Base-by-base conservation (phyloP, 768 basidiomycete genomes). In the Tulasnella sp. region DNA sequence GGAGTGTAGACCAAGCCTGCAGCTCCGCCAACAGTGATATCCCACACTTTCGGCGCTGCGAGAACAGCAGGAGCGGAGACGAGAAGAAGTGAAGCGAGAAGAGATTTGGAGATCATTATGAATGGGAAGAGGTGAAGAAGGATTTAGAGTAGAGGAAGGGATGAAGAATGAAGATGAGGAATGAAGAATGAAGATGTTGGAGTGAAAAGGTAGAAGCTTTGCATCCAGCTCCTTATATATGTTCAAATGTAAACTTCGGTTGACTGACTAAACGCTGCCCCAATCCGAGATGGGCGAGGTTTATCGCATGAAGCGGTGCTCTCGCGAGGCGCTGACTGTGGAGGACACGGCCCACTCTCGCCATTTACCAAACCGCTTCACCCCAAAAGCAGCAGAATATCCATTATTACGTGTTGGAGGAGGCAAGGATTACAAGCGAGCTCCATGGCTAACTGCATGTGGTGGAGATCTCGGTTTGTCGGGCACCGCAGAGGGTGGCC, bases 1-100 rank as follows among this genome's bases (percentile, higher is more conserved):
- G 79, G 79, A 14, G 79, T 80, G 46, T 80, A 80, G 79, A 80
- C 79, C 44, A 74, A 54, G 46, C 72, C 79, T 22, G 69, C 73
- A 42, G 80, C 34, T 22, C 81, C 81, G 54, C 81, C 81, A 37
- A 81, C 81, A 40, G 69, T 76, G 44, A 81, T 75, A 42, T 78
- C 77, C 58, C 54, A 64, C 31, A 78, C 77, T 12, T 54, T 64
- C n/a, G 77, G 54, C 77, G n/a, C n/a, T 34, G 74, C 40, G 40
- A 34, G 24, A 8, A 11, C 40, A 42, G 74, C 40, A 41, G 46
- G 74, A 44, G 74, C 74, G 40, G 74, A 37, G 74, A 16, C 40
- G 46, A 42, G 46, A 42, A 42, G 8, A 75, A 75, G 40, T n/a
- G 41, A 75, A 44, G 74, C 74, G 40, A 42, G 40, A 44, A 75